Evolutionary conservation across 1,284 basidiomycete genomes (phyloP), one percentile per base, ranked within the genome.

Genomic region (Vanrija sp.): DNA sequence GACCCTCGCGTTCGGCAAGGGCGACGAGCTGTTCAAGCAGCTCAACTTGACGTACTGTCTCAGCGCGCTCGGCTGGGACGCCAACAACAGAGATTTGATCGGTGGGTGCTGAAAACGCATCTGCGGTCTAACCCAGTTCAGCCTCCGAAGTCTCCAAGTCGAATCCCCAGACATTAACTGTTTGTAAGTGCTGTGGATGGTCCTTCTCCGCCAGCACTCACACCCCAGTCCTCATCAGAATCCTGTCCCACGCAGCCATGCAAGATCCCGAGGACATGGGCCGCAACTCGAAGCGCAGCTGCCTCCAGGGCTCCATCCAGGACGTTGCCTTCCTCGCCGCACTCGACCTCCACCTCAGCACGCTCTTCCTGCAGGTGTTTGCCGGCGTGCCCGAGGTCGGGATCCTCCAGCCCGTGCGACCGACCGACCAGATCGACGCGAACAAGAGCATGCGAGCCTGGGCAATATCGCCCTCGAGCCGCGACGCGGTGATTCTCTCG

Each of bases 21-120:
- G 31, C 12, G 31, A 31, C 31, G 31, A 31, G 31, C 31, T 31
- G 36, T 55, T 55, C 37, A 49, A 48, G 8, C 43, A 46, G 31
- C 47, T 50, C 31, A 44, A 51, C 5, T 45, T 55, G 35, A 36
- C 41, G 16, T 47, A 51, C 19, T 44, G 41, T 7, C 35, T 55
- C 7, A 35, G 36, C 16, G 53, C 53, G 4, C 39, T 55, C 4
- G 48, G 44, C 6, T 55, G 53, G 53, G 53, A 55, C 27, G 35
- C 47, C 10, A 49, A 41, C 16, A 50, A 43, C 22, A 43, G 53
- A 3, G 48, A 55, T 20, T 38, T 55, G 3, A 45, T 55, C 45
- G 47, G 45, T 46, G 24, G 15, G 24, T 46, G 31, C 27, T 36
- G n/a, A 19, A 12, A 27, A 10, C 25, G 14, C 8, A 4, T 9